Conservation (phyloP, 2,329 filamentous ascomycete species). For the Xylaria polymorpha region DNA sequence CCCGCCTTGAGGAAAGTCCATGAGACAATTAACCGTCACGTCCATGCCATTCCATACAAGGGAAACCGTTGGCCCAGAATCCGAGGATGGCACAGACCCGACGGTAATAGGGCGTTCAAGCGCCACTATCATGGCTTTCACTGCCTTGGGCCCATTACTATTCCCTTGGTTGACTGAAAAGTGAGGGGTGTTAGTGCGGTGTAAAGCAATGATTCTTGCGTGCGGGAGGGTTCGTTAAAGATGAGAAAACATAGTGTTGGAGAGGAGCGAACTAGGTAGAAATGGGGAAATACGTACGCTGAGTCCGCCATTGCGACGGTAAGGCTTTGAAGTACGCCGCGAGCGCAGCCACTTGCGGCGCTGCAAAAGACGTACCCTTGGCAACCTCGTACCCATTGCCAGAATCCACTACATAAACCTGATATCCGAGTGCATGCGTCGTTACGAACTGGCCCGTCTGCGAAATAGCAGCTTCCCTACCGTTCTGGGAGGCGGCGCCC, state of each 20-base stretch:
- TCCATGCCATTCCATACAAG: constrained; percentile 27
- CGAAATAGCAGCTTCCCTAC: constrained; percentile 8
- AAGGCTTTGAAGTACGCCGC: constrained; percentile 20
- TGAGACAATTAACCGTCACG: constrained; percentile 19
- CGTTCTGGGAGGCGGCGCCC: constrained; percentile 15
- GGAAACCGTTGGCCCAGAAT: constrained; percentile 8
- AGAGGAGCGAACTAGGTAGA: too few relatives aligned
- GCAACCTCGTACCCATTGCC: background rate
- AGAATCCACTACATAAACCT: background rate
- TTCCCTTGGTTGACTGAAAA: constrained; percentile 22
- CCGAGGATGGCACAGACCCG: too few relatives aligned
- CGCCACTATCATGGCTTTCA: constrained; percentile 25
- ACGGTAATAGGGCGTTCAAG: constrained; percentile 3
- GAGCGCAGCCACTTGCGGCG: constrained; percentile 23
- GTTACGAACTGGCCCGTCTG: constrained; percentile 12
- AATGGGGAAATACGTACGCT: constrained; percentile 1
- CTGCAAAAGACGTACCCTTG: constrained; percentile 8
- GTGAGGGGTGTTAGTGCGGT: too few relatives aligned
- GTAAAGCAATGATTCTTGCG: too few relatives aligned
- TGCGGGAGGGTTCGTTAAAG: too few relatives aligned
- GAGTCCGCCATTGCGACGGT: constrained; percentile 9
- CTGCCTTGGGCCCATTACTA: constrained; percentile 13
- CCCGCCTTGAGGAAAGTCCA: constrained; percentile 10
- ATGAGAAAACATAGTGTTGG: too few relatives aligned
- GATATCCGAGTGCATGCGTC: constrained; percentile 12